Base-by-base conservation (phyloP, 2,329 filamentous ascomycete genomes). In the Trichoderma hamatum region DNA sequence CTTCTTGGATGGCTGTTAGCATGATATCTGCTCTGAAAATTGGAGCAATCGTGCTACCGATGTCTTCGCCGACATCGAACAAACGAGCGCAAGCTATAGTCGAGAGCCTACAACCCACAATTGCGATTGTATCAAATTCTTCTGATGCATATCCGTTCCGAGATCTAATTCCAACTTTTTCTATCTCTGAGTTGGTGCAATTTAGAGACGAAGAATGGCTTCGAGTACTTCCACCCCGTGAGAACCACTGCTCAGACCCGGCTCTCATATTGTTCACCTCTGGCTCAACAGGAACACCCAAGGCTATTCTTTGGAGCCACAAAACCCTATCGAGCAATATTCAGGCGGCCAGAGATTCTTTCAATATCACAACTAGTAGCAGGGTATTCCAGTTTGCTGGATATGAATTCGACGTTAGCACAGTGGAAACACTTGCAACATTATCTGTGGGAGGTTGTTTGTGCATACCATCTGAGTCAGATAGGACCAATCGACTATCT, bases 201-300 rank as follows among this genome's bases (percentile, higher is more conserved):
- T 30, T 34, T 13, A 28, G 36, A 14, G 32, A 36, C 10, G 28
- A 36, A 21, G 49, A 49, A 39, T 54, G 61, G 21, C 30, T 54
- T 59, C 55, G 2, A 51, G 46, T 14, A 30, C 24, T 46, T 13
- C 19, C 26, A 21, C 24, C 58, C 10, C 36, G 4, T n/a, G 36
- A 28, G 7, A 46, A 28, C 9, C 36, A 28, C 4, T 26, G n/a
- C 21, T 46, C 36, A 28, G 58, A 61, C 11, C 39, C 36, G 32
- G 14, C 19, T 21, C 30, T 52, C 28, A 81, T 85, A 71, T 82
- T 85, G 73, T 86, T 85, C 72, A 86, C 84, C 24, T 85, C 84
- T 21, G 84, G 84, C 16, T 84, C 81, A 28, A 85, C 84, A 0
- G 84, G 84, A 3, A 76, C 76, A 43, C 84, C 84, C 3, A 86